These are phyloP conservation scores for Vaccinium corymbosum DNA, from an alignment of 148 eudicot genomes.

Conservation along the genomic window DNA sequence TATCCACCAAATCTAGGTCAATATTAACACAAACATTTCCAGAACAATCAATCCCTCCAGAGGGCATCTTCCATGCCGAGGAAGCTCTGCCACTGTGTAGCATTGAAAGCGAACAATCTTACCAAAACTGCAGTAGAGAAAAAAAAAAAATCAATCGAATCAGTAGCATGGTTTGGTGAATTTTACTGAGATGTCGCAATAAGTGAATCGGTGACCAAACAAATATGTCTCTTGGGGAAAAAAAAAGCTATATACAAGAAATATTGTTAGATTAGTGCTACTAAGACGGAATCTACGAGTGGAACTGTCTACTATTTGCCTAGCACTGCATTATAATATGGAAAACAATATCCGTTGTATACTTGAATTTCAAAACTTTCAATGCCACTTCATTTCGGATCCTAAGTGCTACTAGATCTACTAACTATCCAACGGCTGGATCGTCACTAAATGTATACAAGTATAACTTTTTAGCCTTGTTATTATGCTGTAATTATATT, in stretches of 20 bases:
- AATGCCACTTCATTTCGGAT: neutral
- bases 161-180: neutral
- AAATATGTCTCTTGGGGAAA: neutral
- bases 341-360: neutral
- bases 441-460: neutral
- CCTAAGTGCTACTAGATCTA: neutral
- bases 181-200: neutral
- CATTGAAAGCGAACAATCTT: neutral
- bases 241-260: neutral
- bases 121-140: neutral
- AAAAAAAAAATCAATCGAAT: neutral
- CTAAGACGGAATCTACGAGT: neutral
- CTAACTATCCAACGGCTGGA: neutral
- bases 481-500: neutral
- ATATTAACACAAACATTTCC: neutral
- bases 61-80: neutral
- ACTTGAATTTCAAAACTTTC: neutral
- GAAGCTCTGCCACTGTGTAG: neutral
- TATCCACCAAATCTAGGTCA: neutral
- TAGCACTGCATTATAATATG: neutral
- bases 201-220: no score
- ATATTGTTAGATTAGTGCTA: neutral
- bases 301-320: neutral
- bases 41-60: constrained; percentile 4
- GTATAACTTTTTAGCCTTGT: neutral